Conservation (phyloP, 176 grass and related monocot genomes). For the Lolium multiflorum region DNA sequence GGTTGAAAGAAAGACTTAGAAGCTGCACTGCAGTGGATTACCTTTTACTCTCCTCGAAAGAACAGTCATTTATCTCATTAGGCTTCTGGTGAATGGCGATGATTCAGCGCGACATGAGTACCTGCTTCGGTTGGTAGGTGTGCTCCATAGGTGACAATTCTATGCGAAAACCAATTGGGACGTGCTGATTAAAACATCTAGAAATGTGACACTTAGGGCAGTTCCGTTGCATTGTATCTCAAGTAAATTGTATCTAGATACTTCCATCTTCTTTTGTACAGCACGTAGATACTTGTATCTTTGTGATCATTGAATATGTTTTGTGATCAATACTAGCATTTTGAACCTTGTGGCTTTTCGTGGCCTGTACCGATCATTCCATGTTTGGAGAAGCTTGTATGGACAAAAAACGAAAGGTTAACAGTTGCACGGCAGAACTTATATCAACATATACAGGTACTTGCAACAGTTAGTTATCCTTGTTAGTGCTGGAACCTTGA, state of each 20-base stretch:
- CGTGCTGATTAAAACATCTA: conserved; percentile 5
- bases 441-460: not conserved
- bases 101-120: not conserved
- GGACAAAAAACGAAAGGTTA: not conserved
- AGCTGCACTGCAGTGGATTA: not conserved
- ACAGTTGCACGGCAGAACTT: not conserved
- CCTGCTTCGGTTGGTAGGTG: conserved; percentile 4
- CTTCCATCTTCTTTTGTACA: not conserved
- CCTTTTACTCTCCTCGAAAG: not conserved
- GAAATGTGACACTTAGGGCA: not conserved
- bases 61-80: conserved; percentile 14
- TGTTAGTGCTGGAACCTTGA: not conserved
- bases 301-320: not conserved
- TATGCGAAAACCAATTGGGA: not conserved
- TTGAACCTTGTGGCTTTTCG: not conserved
- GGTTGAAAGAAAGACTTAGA: not conserved
- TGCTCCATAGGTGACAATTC: not conserved
- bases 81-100: conserved; percentile 24
- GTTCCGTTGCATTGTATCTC: not conserved
- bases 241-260: not conserved
- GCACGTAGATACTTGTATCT: not conserved
- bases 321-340: not conserved
- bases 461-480: not conserved
- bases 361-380: not conserved
- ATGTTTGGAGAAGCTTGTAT: conserved; percentile 1